These are phyloP conservation scores for Ophiostoma fasciatum DNA, from an alignment of 2,329 filamentous ascomycete genomes.

Conservation along the genomic window DNA sequence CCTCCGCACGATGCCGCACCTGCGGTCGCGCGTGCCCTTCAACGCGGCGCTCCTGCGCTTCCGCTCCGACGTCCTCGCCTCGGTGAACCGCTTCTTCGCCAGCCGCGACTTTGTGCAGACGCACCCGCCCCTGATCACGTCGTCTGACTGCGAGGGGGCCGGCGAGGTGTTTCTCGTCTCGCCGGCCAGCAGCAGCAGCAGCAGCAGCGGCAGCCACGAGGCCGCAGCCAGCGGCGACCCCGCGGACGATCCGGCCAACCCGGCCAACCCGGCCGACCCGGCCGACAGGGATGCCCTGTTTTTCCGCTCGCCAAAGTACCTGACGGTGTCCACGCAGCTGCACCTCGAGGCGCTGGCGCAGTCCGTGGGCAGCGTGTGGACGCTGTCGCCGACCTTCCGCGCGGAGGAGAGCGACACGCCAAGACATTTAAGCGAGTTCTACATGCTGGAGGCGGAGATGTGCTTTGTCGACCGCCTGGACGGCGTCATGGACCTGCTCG, in stretches of 20 bases:
- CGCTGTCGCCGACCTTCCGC: slow-evolving; percentile 82
- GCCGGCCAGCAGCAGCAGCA: too few species aligned
- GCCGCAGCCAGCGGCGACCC: too few species aligned
- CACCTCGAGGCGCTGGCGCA: slow-evolving; percentile 88
- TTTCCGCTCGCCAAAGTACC: slow-evolving; percentile 78
- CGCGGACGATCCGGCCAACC: too few species aligned
- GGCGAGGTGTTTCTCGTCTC: slow-evolving; percentile 78
- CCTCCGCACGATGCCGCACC: slow-evolving; percentile 74
- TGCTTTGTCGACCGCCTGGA: slow-evolving; percentile 59
- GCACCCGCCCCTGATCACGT: slow-evolving; percentile 88
- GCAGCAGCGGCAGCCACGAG: too few species aligned
- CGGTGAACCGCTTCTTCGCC: slow-evolving; percentile 62
- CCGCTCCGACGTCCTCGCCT: slow-evolving; percentile 63
- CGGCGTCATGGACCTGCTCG: slow-evolving; percentile 63
- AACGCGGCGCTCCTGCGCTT: slow-evolving; percentile 70
- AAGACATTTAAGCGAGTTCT: slow-evolving; percentile 91
- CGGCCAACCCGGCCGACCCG: too few species aligned
- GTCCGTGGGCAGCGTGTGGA: slow-evolving; percentile 82
- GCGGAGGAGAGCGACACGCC: slow-evolving; percentile 89
- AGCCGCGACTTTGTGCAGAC: slow-evolving; percentile 60
- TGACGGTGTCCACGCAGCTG: slow-evolving; percentile 88
- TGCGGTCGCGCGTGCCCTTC: slow-evolving; percentile 66
- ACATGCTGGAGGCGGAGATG: slow-evolving; percentile 92
- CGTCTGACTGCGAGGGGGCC: slow-evolving; percentile 91
- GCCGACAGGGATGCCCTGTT: too few species aligned